Percentiles rank a stretch among this genome's conserved stretches.
Conservation (phyloP, 495 filamentous ascomycete genomes). For the Podospora appendiculata region DNA sequence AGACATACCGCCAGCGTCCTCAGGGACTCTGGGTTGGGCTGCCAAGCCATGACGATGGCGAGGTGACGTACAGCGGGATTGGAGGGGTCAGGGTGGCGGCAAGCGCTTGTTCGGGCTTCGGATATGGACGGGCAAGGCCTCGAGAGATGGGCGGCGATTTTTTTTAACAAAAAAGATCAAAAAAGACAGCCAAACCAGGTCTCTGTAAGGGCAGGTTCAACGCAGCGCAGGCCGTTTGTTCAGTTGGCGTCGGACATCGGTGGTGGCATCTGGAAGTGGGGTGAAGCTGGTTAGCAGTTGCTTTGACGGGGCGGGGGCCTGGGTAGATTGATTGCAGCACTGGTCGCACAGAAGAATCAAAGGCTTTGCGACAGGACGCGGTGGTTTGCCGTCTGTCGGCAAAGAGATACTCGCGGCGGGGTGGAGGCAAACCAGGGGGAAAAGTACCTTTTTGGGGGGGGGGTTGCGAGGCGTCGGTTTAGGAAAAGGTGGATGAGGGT, state of each 20-base stretch:
- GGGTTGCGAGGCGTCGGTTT: too few species aligned
- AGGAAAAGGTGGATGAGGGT: too few species aligned
- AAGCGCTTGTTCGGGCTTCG: neutral
- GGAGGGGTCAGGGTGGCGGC: neutral
- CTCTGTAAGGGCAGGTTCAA: neutral
- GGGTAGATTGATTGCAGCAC: neutral
- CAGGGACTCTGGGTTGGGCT: slow-evolving; percentile 80
- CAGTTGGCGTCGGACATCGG: slow-evolving; percentile 5
- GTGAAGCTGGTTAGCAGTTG: slow-evolving; percentile 3
- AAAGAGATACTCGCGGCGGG: too few species aligned
- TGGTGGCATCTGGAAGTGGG: slow-evolving; percentile 7
- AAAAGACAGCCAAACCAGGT: neutral
- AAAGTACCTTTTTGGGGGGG: neutral
- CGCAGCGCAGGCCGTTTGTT: slow-evolving; percentile 4
- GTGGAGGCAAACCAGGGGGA: neutral
- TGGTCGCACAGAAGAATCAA: slow-evolving; percentile 6
- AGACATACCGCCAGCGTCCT: slow-evolving; percentile 82
- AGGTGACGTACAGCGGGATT: neutral
- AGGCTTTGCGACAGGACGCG: neutral
- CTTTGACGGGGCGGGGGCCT: neutral
- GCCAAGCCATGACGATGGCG: slow-evolving; percentile 71
- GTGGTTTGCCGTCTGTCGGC: neutral
- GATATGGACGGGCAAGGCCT: too few species aligned
- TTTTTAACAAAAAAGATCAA: neutral
- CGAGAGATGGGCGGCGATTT: too few species aligned